Evolutionary conservation across 2,329 filamentous ascomycete genomes (phyloP), one percentile per base, ranked within the genome.

Genomic region (Blastomyces gilchristii): DNA sequence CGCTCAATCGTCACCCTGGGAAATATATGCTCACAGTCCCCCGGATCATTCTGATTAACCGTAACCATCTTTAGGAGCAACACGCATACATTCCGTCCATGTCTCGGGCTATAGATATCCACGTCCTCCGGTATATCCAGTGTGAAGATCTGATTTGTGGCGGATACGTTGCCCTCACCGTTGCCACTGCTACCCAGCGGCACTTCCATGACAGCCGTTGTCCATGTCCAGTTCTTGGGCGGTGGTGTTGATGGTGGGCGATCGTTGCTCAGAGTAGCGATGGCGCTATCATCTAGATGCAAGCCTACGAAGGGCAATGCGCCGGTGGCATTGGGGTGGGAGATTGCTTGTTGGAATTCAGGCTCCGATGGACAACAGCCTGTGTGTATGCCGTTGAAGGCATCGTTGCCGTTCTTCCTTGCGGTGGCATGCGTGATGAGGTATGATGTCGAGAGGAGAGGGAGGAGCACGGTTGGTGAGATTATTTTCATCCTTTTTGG

Each of bases 41-140:
- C 62, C n/a, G 31, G 34, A 56, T 63, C 54, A 28, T 47, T 39
- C 39, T 39, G 34, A 25, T 47, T 45, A 12, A 49, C 62, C 3
- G n/a, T 52, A 25, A 52, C 28, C 58, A 58, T 53, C 57, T 43
- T 34, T 49, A 58, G 12, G 18, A 64, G 14, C 54, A 64, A 31
- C 25, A 52, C 63, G 16, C 63, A 64, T 3, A 64, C 63, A n/a
- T 64, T 64, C 45, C 63, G 31, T 25, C 49, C 25, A 52, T 57
- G 28, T 2, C 50, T 53, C 22, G 49, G 16, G 18, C 31, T 45
- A 41, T 58, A 53, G 14, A 54, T 31, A 52, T 58, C 58, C 25
- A 37, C 54, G 52, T 61, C 63, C 16, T 25, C 14, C 2, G 43
- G 57, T 11, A 63, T 58, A 34, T 63, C 45, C 12, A 63, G 39